Percentiles rank a stretch among this genome's conserved stretches.
Evolutionary conservation across 805 yeast species (phyloP).

Genomic region (Hyphopichia homilentoma): DNA sequence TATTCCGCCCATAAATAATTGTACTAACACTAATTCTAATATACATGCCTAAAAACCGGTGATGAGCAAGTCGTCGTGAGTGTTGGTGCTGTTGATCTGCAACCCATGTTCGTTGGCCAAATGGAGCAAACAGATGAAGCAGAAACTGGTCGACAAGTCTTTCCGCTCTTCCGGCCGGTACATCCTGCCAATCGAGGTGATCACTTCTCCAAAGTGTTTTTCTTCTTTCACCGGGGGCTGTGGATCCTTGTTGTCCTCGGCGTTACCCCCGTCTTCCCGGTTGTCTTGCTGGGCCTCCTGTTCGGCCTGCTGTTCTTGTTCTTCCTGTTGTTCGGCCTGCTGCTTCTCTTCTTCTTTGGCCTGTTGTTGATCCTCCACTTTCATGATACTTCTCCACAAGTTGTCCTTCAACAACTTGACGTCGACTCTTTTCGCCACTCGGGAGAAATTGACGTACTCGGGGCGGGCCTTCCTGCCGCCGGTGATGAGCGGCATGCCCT

Average conservation of each 20-base stretch:
- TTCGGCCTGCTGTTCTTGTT: slow-evolving; percentile 1
- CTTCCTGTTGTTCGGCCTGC: slow-evolving; percentile 6
- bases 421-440: slow-evolving; percentile 42
- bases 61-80: slow-evolving; percentile 32
- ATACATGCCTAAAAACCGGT: slow-evolving; percentile 20
- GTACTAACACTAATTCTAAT: too few species aligned
- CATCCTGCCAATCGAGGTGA: slow-evolving; percentile 28
- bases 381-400: slow-evolving; percentile 34
- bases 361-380: slow-evolving; percentile 6
- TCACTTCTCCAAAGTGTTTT: slow-evolving; percentile 32
- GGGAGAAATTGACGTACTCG: slow-evolving; percentile 38
- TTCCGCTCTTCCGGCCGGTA: slow-evolving; percentile 36
- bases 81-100: slow-evolving; percentile 25
- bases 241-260: slow-evolving; percentile 14
- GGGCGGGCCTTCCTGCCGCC: slow-evolving; percentile 27
- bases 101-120: slow-evolving; percentile 44
- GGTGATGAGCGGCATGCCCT: slow-evolving; percentile 14
- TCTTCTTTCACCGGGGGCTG: slow-evolving; percentile 29
- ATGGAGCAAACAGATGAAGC: slow-evolving; percentile 42
- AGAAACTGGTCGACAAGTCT: slow-evolving; percentile 43
- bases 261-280: slow-evolving; percentile 4
- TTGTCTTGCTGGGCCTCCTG: neutral
- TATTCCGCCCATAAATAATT: too few species aligned
- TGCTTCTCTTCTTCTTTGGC: slow-evolving; percentile 2
- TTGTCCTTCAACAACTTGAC: slow-evolving; percentile 38